Conservation (phyloP, 2,329 filamentous ascomycete species). For the Alternaria postmessia region DNA sequence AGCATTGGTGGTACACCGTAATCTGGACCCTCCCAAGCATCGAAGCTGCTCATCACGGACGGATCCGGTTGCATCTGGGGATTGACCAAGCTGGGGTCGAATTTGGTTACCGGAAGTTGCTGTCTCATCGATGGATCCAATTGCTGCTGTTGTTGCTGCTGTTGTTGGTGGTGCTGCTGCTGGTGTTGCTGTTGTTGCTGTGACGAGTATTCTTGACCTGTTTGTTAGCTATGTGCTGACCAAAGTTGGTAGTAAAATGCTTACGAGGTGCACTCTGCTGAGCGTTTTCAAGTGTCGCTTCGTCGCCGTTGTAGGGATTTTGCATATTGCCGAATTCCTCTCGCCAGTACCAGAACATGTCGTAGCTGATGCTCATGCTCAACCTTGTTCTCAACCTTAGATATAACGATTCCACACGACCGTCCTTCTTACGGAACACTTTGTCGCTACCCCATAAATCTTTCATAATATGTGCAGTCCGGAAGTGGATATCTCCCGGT, state of each 20-base stretch:
- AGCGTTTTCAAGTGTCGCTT: slow-evolving; percentile 26
- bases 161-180: slow-evolving; percentile 7
- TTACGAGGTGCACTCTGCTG: slow-evolving; percentile 43
- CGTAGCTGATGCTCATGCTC: slow-evolving; percentile 50
- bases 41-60: slow-evolving; percentile 34
- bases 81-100: slow-evolving; percentile 36
- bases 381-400: slow-evolving; percentile 44
- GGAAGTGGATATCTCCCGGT: slow-evolving; percentile 40
- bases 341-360: slow-evolving; percentile 53
- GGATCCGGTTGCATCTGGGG: slow-evolving; percentile 32
- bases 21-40: slow-evolving; percentile 39
- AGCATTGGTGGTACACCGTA: slow-evolving; percentile 42
- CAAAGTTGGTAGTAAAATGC: slow-evolving; percentile 9
- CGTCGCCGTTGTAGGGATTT: slow-evolving; percentile 49
- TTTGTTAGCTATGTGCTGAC: slow-evolving; percentile 15
- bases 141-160: slow-evolving; percentile 23
- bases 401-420: slow-evolving; percentile 42
- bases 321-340: slow-evolving; percentile 49
- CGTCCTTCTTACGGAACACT: slow-evolving; percentile 45
- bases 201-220: slow-evolving; percentile 26
- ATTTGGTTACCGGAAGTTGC: slow-evolving; percentile 35
- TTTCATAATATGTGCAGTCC: slow-evolving; percentile 43
- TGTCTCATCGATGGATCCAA: slow-evolving; percentile 23
- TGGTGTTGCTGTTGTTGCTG: slow-evolving; percentile 24
- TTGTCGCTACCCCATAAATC: slow-evolving; percentile 47